Percentiles rank a stretch among this genome's conserved stretches.
These are phyloP conservation scores for Eucalyptus polyanthemos DNA, from an alignment of 345 rosid species.

Conservation along the genomic window DNA sequence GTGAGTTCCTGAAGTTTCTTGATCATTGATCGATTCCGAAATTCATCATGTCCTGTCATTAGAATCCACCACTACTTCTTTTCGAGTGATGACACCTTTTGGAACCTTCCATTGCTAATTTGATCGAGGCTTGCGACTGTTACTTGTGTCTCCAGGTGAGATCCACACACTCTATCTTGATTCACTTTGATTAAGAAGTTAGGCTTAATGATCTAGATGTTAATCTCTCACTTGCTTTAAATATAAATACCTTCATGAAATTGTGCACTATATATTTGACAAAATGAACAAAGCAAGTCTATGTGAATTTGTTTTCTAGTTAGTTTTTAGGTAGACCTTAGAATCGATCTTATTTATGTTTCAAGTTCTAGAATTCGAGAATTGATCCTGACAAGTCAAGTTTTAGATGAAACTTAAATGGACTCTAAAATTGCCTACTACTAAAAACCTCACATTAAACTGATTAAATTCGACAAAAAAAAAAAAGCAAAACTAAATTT, in stretches of 20 bases:
- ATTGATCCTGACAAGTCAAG: accelerated
- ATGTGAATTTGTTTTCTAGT: background rate
- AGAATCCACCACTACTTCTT: background rate
- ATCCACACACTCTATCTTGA: background rate
- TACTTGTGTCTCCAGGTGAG: background rate
- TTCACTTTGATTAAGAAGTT: background rate
- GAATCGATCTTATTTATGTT: background rate
- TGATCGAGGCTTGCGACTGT: background rate
- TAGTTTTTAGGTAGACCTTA: background rate
- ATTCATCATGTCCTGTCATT: background rate
- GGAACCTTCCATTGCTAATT: background rate
- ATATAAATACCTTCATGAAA: background rate
- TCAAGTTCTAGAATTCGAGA: background rate
- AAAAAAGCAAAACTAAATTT: background rate
- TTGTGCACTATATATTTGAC: background rate
- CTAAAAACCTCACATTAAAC: background rate
- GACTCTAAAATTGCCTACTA: accelerated
- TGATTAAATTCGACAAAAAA: accelerated
- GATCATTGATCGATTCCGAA: background rate
- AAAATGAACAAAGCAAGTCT: background rate
- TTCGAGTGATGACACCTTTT: background rate
- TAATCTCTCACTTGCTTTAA: background rate
- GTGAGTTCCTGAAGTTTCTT: background rate
- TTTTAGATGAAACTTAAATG: accelerated
- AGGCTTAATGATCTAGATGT: background rate